Percentiles rank a stretch among this genome's conserved stretches.
phyloP scores from a whole-genome alignment of 2,329 filamentous ascomycete species.

The Apiospora saccharicola region DNA sequence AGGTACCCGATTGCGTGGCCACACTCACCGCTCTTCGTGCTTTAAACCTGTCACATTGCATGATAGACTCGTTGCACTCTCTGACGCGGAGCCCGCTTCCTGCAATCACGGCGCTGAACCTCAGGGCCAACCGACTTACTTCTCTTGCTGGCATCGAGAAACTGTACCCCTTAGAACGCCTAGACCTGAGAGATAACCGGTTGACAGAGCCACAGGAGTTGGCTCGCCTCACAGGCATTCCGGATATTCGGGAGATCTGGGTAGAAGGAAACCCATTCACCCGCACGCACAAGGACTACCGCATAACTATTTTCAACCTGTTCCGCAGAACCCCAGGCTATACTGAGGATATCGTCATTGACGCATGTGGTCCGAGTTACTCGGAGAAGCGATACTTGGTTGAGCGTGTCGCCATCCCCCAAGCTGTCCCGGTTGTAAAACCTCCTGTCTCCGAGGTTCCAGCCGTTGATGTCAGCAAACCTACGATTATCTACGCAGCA shows the following conservation, averaged over 20 bases:
- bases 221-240: constrained; percentile 86
- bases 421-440: constrained; percentile 80
- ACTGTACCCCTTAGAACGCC: constrained; percentile 83
- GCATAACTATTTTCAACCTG: constrained; percentile 92
- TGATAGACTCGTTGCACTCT: constrained; percentile 94
- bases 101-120: constrained; percentile 90
- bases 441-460: constrained; percentile 68
- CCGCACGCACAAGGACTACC: constrained; percentile 84
- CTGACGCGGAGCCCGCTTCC: constrained; percentile 85
- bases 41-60: constrained; percentile 93
- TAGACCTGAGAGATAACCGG: constrained; percentile 91
- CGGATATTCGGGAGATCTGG: constrained; percentile 92
- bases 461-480: constrained; percentile 72
- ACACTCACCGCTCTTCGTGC: constrained; percentile 87
- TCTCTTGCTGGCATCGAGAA: constrained; percentile 92
- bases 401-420: constrained; percentile 79
- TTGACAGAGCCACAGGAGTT: constrained; percentile 91
- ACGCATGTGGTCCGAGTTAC: constrained; percentile 83
- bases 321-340: constrained; percentile 92
- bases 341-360: constrained; percentile 88
- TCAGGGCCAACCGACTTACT: constrained; percentile 85
- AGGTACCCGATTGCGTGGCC: constrained; percentile 90
- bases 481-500: constrained; percentile 63
- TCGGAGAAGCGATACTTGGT: constrained; percentile 84
- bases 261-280: constrained; percentile 92